These are phyloP conservation scores for Piper longum DNA, from an alignment of 164 flowering plant species.

Conservation along the genomic window DNA sequence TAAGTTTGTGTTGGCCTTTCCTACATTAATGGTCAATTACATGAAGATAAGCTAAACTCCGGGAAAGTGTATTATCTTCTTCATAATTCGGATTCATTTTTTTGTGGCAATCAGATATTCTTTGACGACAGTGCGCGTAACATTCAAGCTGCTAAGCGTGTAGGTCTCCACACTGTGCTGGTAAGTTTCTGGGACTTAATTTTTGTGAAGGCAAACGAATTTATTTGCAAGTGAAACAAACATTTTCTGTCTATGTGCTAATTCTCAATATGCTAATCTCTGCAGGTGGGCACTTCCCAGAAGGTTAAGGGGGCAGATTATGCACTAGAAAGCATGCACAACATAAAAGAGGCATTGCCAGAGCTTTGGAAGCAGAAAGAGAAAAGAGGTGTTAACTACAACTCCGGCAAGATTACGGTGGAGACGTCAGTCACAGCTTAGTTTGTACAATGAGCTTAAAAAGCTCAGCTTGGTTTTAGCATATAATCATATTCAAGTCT, in stretches of 20 bases:
- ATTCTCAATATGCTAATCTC: background rate
- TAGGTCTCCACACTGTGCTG: constrained; percentile 76
- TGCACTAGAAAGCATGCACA: constrained; percentile 89
- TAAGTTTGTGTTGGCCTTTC: background rate
- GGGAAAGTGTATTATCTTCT: too few species aligned
- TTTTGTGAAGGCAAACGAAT: background rate
- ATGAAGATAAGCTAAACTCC: too few species aligned
- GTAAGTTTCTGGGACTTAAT: constrained; percentile 25
- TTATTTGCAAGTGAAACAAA: background rate
- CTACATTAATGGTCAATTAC: too few species aligned
- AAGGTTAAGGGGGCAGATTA: constrained; percentile 56
- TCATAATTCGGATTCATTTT: background rate
- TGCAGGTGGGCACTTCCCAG: constrained; percentile 72
- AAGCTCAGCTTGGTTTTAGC: background rate
- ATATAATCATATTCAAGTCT: too few species aligned
- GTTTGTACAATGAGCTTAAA: background rate
- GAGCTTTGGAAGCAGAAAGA: constrained; percentile 66
- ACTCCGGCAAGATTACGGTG: constrained; percentile 32
- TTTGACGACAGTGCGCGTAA: constrained; percentile 91
- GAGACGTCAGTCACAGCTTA: constrained; percentile 66
- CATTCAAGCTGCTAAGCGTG: constrained; percentile 48
- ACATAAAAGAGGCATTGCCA: constrained; percentile 78
- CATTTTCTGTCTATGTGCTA: background rate
- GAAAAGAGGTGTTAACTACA: constrained; percentile 30
- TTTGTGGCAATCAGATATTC: constrained; percentile 55